Base-by-base conservation (phyloP, 202 grass and related monocot genomes). In the Sporobolus alterniflorus region DNA sequence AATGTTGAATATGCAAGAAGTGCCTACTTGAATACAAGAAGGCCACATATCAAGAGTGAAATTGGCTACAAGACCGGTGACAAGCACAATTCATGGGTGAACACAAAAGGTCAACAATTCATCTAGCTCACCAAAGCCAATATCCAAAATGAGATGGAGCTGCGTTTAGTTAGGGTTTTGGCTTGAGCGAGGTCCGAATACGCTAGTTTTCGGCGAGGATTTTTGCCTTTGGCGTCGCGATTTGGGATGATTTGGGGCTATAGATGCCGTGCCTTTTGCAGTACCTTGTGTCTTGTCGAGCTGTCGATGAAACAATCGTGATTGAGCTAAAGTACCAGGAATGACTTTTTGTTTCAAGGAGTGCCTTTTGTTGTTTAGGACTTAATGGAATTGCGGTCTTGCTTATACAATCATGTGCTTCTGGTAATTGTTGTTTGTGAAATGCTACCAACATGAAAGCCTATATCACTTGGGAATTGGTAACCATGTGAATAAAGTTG, bases 131-230 rank as follows among this genome's bases (percentile, higher is more conserved):
- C n/a, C n/a, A n/a, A n/a, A n/a, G n/a, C n/a, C n/a, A n/a, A n/a
- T n/a, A n/a, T n/a, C n/a, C n/a, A n/a, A n/a, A n/a, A n/a, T n/a
- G n/a, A 39, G 12, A 18, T 24, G 21, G 16, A 46, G 22, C 25
- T 32, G 26, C 64, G 46, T 17, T 39, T 31, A 64, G 63, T 34
- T 80, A 90, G 84, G 88, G 80, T 87, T 90, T 90, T 83, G 64
- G 52, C 78, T 75, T 59, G 33, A 69, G 40, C 51, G 43, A 17
- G 21, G 34, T 32, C 49, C 31, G 50, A 66, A 79, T 73, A 12
- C 43, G 74, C 36, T 0, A 41, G 9, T 8, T 32, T n/a, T 34
- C 31, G 16, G 26, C 67, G 62, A 50, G 30, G 11, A 25, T 22
- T 34, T 59, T 30, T 21, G 51, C 48, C 1, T 40, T 16, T 3